These are phyloP conservation scores for Santalum album DNA, from an alignment of 164 flowering plant genomes.

Conservation along the genomic window DNA sequence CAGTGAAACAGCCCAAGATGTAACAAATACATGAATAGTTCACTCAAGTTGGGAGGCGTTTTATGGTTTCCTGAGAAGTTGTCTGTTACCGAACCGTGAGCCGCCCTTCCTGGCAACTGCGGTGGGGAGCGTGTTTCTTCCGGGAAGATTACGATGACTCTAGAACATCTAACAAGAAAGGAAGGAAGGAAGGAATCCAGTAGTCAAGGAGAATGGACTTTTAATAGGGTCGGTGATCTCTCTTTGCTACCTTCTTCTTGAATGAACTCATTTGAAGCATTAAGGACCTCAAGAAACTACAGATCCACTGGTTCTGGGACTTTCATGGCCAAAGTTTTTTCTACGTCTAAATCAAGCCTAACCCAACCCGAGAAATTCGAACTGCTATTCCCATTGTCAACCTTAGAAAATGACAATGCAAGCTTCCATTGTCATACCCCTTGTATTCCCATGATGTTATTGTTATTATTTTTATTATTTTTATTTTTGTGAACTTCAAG, in stretches of 20 bases:
- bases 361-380: too few species aligned
- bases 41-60: slow-evolving; percentile 8
- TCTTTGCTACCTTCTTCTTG: not conserved
- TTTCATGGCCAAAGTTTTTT: not conserved
- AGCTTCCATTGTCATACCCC: too few species aligned
- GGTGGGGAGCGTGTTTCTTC: not conserved
- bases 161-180: too few species aligned
- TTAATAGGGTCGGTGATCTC: not conserved
- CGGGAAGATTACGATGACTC: slow-evolving; percentile 3
- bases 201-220: slow-evolving; percentile 10
- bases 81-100: slow-evolving; percentile 17
- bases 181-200: too few species aligned
- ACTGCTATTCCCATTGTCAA: too few species aligned
- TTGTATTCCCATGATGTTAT: too few species aligned
- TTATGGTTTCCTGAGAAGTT: slow-evolving; percentile 16
- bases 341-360: too few species aligned
- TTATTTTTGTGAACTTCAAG: too few species aligned
- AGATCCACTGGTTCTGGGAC: slow-evolving; percentile 11
- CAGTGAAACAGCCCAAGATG: not conserved
- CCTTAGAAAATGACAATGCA: slow-evolving; percentile 33
- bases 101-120: slow-evolving; percentile 11
- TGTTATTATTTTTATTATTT: too few species aligned
- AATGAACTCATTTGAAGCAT: slow-evolving; percentile 4
- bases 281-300: slow-evolving; percentile 24
- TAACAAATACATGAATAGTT: not conserved